Base-by-base conservation (phyloP, 768 basidiomycete genomes). In the Austroboletus festivus region DNA sequence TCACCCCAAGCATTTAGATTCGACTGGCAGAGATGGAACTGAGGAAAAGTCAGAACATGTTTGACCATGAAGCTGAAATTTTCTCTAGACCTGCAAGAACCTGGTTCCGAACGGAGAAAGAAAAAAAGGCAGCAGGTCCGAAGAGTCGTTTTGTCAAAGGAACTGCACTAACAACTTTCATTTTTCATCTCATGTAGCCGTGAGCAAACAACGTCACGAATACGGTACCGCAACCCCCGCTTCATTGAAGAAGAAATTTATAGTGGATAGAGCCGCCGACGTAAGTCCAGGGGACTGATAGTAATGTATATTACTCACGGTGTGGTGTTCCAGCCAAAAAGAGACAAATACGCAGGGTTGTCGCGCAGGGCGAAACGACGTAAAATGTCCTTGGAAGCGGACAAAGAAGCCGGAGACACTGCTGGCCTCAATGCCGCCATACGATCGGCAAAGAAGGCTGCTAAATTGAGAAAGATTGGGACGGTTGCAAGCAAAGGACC, bases 1-100 rank as follows among this genome's bases (percentile, higher is more conserved):
- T 62, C 37, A 63, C 21, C 37, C 38, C 3, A 23, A 31, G n/a
- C 42, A 19, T 45, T 37, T 53, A 95, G 91, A 68, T 96, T 42
- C 83, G 89, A 42, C 81, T 79, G 64, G 95, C 91, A 13, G 95
- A 99, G 68, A 96, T 98, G 93, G 91, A 98, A 66, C 61, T 99
- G 22, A 84, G 78, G 56, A 99, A 97, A 67, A 91, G 93, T 19
- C 81, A 95, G 69, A 99, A 99, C 65, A 83, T 98, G 77, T 81
- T 97, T 42, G 87, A 96, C 64, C 92, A 98, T 54, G 80, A 89
- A 67, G 81, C 76, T 11, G 95, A 98, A 71, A 99, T 99, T 57
- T 89, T 83, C 66, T 85, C 90, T 19, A 77, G 94, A 49, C 96
- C 96, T 5, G 92, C 93, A 16, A 79, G 95, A 58, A 97, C 93